Base-by-base conservation (phyloP, 2,329 filamentous ascomycete species). In the Harringtonia lauricola region DNA sequence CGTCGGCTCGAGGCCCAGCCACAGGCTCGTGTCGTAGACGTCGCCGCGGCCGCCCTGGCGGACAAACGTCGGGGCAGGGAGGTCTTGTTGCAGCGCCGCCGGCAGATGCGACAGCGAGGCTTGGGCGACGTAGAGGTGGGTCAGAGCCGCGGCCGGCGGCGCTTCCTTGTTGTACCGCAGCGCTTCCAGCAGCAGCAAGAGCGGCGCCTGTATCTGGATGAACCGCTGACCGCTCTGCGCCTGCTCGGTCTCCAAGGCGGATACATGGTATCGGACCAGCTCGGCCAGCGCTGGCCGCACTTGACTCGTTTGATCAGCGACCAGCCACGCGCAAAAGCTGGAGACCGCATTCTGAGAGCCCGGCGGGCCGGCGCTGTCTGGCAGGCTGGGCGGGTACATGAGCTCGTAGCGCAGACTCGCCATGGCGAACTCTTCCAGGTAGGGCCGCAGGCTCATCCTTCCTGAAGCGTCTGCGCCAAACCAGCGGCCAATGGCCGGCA, bases 1-100 rank as follows among this genome's bases (percentile, higher is more conserved):
- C 0, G 89, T 95, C 1, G 87, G 87, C 33, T 87, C 79, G 14
- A 82, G 68, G 1, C 92, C 92, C 13, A 96, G 72, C 90, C 90
- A 98, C 36, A 96, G 67, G 53, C 85, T 94, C 0, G 83, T 81
- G 53, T 73, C 76, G 58, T 96, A 95, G n/a, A 95, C 64, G 58
- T 95, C 89, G 3, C 86, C 87, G 52, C 75, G 83, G 0, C 85
- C 85, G 2, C 76, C 72, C 8, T 65, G 57, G 4, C 56, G 59
- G 4, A 94, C 77, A 4, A 89, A 55, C 1, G 67, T 58, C 0
- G 88, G 89, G 0, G 72, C 72, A 0, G 82, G 81, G 0, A 95
- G 59, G 53, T 94, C 86, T 3, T 68, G 57, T 44, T 68, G 72
- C 1, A 95, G 62, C 1, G 61, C 50, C 0, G 52, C 41, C 0